phyloP scores from a whole-genome alignment of 768 basidiomycete genomes.

The Calocybe gangraenosa region DNA sequence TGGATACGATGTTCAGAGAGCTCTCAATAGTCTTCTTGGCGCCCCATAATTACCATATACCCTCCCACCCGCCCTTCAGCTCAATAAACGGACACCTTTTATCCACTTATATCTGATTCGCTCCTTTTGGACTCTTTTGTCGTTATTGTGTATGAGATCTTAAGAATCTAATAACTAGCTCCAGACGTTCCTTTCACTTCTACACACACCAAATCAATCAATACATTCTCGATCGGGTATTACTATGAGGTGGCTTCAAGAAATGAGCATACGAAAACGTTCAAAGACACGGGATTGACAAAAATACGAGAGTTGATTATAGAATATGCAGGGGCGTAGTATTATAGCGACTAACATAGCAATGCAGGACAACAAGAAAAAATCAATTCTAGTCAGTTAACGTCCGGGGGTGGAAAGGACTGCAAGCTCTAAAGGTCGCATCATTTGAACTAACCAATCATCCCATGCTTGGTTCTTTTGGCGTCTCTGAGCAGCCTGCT shows the following conservation, averaged over 20 bases:
- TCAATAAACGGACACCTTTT: background rate
- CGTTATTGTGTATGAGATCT: background rate
- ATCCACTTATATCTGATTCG: background rate
- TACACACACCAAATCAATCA: too few species aligned
- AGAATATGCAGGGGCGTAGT: too few species aligned
- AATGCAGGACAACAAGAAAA: background rate
- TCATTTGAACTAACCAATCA: slow-evolving; percentile 32
- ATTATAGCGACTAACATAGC: too few species aligned
- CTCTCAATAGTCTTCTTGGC: slow-evolving; percentile 67
- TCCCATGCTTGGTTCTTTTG: slow-evolving; percentile 36
- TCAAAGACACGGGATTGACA: too few species aligned
- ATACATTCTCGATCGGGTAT: too few species aligned
- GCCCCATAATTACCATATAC: background rate
- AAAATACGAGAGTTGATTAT: too few species aligned
- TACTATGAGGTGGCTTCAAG: too few species aligned
- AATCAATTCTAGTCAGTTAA: background rate
- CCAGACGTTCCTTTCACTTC: too few species aligned
- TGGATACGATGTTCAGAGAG: slow-evolving; percentile 76
- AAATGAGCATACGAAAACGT: too few species aligned
- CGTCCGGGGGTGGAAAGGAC: slow-evolving; percentile 5
- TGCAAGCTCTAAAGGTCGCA: slow-evolving; percentile 27
- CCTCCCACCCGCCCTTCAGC: background rate
- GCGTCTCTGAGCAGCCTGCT: slow-evolving; percentile 24
- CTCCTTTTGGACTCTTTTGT: background rate
- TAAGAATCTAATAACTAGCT: background rate